phyloP scores from a whole-genome alignment of 805 yeast genomes.

The Saccharomycopsis fermentans region DNA sequence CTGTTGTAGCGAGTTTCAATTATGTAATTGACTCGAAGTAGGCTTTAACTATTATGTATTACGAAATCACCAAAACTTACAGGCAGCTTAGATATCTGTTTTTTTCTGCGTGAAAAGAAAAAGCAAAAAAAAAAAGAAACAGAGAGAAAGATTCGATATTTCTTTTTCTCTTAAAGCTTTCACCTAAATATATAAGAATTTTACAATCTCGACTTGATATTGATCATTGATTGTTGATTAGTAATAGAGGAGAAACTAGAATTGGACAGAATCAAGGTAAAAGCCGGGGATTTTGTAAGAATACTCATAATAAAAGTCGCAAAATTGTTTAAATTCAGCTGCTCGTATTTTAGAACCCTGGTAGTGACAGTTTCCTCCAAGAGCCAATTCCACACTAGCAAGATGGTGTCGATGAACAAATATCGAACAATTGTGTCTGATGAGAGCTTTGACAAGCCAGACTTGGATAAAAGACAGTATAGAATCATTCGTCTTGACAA shows the following conservation, averaged over 20 bases:
- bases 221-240: background rate
- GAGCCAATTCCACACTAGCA: background rate
- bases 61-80: background rate
- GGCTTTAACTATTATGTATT: background rate
- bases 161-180: background rate
- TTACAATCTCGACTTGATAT: background rate
- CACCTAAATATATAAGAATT: background rate
- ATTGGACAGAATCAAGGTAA: background rate
- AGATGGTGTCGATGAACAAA: background rate
- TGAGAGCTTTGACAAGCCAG: constrained; percentile 30
- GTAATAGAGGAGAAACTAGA: background rate
- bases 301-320: background rate
- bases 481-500: constrained; percentile 52
- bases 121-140: background rate
- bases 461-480: constrained; percentile 66
- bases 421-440: constrained; percentile 11
- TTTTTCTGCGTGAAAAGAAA: background rate
- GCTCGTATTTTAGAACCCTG: background rate
- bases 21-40: too few species aligned
- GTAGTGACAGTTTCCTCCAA: background rate
- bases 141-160: background rate
- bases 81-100: background rate
- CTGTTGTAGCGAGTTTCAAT: too few species aligned
- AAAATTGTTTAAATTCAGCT: background rate
- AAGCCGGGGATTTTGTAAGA: background rate